These are phyloP conservation scores for Usnea hakonensis DNA, from an alignment of 495 filamentous ascomycete species.

Conservation along the genomic window DNA sequence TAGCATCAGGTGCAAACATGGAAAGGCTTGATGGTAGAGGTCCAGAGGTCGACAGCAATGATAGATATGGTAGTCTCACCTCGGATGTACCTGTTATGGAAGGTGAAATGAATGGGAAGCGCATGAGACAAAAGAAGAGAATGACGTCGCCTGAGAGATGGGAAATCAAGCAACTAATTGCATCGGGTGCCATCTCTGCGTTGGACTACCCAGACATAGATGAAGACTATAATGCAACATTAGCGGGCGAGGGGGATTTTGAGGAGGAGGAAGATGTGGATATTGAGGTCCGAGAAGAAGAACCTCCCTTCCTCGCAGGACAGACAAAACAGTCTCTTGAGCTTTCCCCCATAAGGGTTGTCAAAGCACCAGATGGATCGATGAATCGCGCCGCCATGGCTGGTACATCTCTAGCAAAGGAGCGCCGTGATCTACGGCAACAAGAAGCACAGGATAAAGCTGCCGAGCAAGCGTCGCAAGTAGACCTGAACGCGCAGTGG, in stretches of 20 bases:
- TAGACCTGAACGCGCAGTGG: slow-evolving; percentile 89
- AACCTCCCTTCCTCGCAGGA: slow-evolving; percentile 90
- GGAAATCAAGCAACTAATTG: slow-evolving; percentile 95
- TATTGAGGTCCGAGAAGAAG: slow-evolving; percentile 92
- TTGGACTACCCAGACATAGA: slow-evolving; percentile 91
- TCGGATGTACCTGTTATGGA: slow-evolving; percentile 60
- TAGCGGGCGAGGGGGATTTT: slow-evolving; percentile 78
- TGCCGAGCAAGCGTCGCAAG: slow-evolving; percentile 65
- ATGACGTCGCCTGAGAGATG: slow-evolving; percentile 94
- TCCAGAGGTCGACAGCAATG: slow-evolving; percentile 25
- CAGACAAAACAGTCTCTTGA: slow-evolving; percentile 95
- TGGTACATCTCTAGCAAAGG: slow-evolving; percentile 81
- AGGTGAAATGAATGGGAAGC: slow-evolving; percentile 45
- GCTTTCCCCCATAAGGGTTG: slow-evolving; percentile 86
- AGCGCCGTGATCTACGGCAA: slow-evolving; percentile 79
- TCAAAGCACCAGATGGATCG: slow-evolving; percentile 94
- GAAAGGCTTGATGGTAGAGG: slow-evolving; percentile 57
- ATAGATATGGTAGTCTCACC: slow-evolving; percentile 52
- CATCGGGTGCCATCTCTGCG: slow-evolving; percentile 83
- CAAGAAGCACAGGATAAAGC: slow-evolving; percentile 81
- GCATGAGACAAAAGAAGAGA: slow-evolving; percentile 65
- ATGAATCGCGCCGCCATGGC: slow-evolving; percentile 93
- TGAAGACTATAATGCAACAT: slow-evolving; percentile 82
- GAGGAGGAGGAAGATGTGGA: slow-evolving; percentile 96
- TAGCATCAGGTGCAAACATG: slow-evolving; percentile 91